Evolutionary conservation across 2,329 filamentous ascomycete genomes (phyloP), one percentile per base, ranked within the genome.

Genomic region (Alternaria sp.): DNA sequence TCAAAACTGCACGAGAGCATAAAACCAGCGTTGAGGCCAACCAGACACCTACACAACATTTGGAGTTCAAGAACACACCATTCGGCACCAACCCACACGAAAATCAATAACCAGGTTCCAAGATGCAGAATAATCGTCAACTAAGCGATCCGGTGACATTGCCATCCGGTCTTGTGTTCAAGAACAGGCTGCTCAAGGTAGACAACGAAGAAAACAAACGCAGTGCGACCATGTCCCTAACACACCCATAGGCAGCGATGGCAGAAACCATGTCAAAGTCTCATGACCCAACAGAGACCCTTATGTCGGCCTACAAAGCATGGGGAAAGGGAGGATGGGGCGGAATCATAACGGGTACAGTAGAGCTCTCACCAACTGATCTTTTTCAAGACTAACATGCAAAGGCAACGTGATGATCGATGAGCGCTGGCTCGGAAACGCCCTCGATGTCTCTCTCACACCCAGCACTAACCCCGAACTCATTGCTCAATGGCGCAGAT

Each of bases 261-360:
- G 70, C 70, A 7, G 74, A 76, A 47, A 44, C 49, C 3, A 65
- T 77, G 64, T 67, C 71, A 15, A 59, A 62, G 15, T 54, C 63
- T n/a, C 52, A 57, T 11, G 59, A 70, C 11, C 71, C 70, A 10
- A 49, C 52, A 21, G 66, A 73, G 11, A 58, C 55, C 46, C 84
- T 83, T 53, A 79, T 88, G 10, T 88, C 89, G 57, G 59, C 67
- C 5, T 78, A 78, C 59, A 55, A 55, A 17, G 79, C 82, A 61
- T 91, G 88, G 87, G 88, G 88, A 2, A 51, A 56, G 6, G 74
- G 74, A 30, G 69, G 61, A 3, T 74, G 67, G 68, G 74, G 72
- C 3, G 85, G 86, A 21, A 84, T 89, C 57, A 71, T 89, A 4
- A 88, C 87, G 1, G 72, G 70, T 72, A 63, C 30, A 32, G 30